These are phyloP conservation scores for Clonostachys rosea DNA, from an alignment of 2,329 filamentous ascomycete species.

Conservation along the genomic window DNA sequence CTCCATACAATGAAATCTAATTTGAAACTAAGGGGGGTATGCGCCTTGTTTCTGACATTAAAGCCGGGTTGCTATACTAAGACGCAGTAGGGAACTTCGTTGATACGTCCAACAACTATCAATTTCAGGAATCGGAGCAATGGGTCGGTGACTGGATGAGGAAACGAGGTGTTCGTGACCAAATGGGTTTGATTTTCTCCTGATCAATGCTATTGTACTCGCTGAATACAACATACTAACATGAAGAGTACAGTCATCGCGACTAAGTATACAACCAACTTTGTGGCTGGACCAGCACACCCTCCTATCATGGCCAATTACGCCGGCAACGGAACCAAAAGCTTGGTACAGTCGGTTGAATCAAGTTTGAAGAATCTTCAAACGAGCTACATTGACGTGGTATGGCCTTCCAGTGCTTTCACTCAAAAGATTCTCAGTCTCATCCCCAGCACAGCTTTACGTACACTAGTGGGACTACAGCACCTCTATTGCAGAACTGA, in stretches of 20 bases:
- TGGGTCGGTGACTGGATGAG: constrained; percentile 72
- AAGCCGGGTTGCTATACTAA: too few relatives aligned
- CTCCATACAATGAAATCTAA: too few relatives aligned
- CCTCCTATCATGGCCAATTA: constrained; percentile 44
- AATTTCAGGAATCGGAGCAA: constrained; percentile 54
- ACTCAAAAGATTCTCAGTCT: background rate
- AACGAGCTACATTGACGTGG: constrained; percentile 66
- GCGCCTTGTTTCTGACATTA: too few relatives aligned
- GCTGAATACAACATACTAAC: background rate
- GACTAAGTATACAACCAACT: constrained; percentile 64
- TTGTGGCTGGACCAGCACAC: constrained; percentile 32
- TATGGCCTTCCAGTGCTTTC: constrained; percentile 15
- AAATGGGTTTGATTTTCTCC: constrained; percentile 45
- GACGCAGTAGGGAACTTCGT: constrained; percentile 59
- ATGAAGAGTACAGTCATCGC: constrained; percentile 48
- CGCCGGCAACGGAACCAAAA: constrained; percentile 59
- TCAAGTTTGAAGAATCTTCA: constrained; percentile 56
- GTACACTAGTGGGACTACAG: constrained; percentile 66
- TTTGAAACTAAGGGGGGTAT: too few relatives aligned
- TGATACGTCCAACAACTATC: constrained; percentile 68
- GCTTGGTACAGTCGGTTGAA: constrained; percentile 48
- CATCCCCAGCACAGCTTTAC: constrained; percentile 35
- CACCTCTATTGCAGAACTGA: constrained; percentile 62
- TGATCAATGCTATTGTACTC: background rate
- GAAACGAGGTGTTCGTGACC: constrained; percentile 56